Evolutionary conservation across 2,329 filamentous ascomycete genomes (phyloP), one percentile per base, ranked within the genome.

Genomic region (Monosporascus sp.): DNA sequence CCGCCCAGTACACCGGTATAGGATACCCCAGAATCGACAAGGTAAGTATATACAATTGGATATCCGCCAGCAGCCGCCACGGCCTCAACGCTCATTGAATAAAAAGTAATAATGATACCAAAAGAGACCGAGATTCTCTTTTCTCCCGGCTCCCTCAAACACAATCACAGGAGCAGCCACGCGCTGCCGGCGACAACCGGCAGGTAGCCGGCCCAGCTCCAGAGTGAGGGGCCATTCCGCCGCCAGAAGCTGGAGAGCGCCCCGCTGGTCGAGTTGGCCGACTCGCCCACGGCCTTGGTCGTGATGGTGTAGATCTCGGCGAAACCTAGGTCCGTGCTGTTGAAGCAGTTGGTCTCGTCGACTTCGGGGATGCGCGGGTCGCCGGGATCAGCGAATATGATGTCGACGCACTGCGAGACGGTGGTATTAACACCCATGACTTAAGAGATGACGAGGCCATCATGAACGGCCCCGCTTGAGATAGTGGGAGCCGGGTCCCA

Each of bases 381-480:
- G 63, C 84, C 75, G 24, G 89, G 88, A 1, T 91, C 88, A 48
- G 87, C 89, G 63, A 97, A 95, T 47, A 88, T 93, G 64, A 97
- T 95, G 67, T 97, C 93, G 62, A 95, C 92, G 68, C 94, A 97
- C 91, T 96, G 22, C 2, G 46, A 4, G n/a, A 17, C 9, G 11
- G 31, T 35, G 31, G 31, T 5, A 35, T 35, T 35, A 35, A 11
- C 31, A 14, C 6, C 5, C 11, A 5, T 14, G 31, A 3, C 11
- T 35, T 35, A 35, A 35, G 11, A 14, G 11, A 5, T 14, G 31
- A 35, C 11, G 31, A 35, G 9, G 11, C 31, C 31, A 35, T 14
- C 27, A 35, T 14, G 31, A 35, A 31, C 11, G 4, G 31, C 31
- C 14, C 31, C 31, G 31, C 5, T 5, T 14, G 31, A 35, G 31